Conservation (phyloP, 2,329 filamentous ascomycete genomes). For the Sclerotinia spermophila region DNA sequence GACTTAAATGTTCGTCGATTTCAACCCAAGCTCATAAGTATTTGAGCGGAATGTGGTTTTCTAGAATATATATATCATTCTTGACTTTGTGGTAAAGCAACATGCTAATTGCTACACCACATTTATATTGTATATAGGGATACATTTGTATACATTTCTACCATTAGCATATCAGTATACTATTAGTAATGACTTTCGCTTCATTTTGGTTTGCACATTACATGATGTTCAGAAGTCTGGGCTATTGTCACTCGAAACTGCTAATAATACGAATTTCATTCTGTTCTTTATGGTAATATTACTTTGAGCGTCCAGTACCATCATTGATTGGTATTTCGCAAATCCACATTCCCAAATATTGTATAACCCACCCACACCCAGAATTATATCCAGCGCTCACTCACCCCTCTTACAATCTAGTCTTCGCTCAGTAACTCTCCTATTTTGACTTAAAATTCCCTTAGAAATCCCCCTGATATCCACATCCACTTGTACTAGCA, state of each 20-base stretch:
- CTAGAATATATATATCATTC: background rate
- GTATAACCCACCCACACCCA: background rate
- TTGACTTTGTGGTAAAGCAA: background rate
- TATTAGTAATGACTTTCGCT: background rate
- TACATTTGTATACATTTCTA: too few species aligned
- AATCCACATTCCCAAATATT: background rate
- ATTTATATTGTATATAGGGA: too few species aligned
- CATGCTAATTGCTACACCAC: background rate
- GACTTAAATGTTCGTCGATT: too few species aligned
- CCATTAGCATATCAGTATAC: background rate
- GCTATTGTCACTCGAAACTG: background rate
- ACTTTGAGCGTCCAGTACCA: background rate
- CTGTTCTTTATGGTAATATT: background rate
- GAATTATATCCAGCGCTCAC: background rate
- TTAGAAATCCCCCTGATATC: constrained; percentile 3
- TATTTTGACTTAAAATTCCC: fast-evolving
- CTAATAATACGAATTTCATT: background rate
- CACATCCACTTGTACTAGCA: background rate
- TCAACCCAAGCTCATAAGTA: background rate
- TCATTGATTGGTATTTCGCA: background rate
- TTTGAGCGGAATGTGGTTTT: fast-evolving
- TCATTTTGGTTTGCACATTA: fast-evolving
- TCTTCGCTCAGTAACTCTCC: background rate
- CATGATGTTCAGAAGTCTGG: background rate
- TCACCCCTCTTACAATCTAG: background rate